Evolutionary conservation across 2,329 filamentous ascomycete genomes (phyloP).

Genomic region (Cytospora chrysosperma): DNA sequence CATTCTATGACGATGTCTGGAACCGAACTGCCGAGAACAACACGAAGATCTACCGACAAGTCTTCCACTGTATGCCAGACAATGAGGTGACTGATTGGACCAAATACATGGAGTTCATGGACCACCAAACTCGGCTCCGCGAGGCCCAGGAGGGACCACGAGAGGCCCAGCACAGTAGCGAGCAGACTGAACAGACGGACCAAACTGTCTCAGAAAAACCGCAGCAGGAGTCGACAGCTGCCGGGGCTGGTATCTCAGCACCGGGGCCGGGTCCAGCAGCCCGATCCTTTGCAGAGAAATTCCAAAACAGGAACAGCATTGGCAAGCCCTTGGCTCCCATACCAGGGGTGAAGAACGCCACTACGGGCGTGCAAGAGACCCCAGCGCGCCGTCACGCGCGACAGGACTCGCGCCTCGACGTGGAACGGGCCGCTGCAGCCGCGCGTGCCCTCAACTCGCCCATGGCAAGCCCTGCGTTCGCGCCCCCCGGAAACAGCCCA

Average conservation of each 20-base stretch:
- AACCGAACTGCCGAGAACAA: slow-evolving; percentile 86
- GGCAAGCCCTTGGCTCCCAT: slow-evolving; percentile 29
- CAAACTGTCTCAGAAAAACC: slow-evolving; percentile 29
- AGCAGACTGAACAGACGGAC: slow-evolving; percentile 48
- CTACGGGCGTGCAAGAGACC: slow-evolving; percentile 7
- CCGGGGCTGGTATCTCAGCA: slow-evolving; percentile 42
- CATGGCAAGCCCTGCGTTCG: slow-evolving; percentile 18
- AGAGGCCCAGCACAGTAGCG: slow-evolving; percentile 48
- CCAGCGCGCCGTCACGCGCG: slow-evolving; percentile 22
- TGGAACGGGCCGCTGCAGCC: slow-evolving; percentile 32
- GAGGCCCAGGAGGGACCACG: slow-evolving; percentile 55
- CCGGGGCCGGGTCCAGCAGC: slow-evolving; percentile 40
- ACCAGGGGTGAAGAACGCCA: slow-evolving; percentile 8
- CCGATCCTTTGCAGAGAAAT: slow-evolving; percentile 39
- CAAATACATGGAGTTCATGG: slow-evolving; percentile 81
- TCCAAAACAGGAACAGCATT: slow-evolving; percentile 30
- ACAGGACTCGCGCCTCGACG: slow-evolving; percentile 28
- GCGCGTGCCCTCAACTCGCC: slow-evolving; percentile 31
- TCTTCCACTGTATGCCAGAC: slow-evolving; percentile 97
- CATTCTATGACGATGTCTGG: slow-evolving; percentile 89
- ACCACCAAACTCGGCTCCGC: slow-evolving; percentile 76
- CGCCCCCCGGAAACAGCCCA: slow-evolving; percentile 9
- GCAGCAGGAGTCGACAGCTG: slow-evolving; percentile 30
- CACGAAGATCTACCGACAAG: slow-evolving; percentile 87
- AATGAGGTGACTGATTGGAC: slow-evolving; percentile 92